Conservation (phyloP, 228 moss, liverwort and hornwort species). For the Sphagnum fallax region DNA sequence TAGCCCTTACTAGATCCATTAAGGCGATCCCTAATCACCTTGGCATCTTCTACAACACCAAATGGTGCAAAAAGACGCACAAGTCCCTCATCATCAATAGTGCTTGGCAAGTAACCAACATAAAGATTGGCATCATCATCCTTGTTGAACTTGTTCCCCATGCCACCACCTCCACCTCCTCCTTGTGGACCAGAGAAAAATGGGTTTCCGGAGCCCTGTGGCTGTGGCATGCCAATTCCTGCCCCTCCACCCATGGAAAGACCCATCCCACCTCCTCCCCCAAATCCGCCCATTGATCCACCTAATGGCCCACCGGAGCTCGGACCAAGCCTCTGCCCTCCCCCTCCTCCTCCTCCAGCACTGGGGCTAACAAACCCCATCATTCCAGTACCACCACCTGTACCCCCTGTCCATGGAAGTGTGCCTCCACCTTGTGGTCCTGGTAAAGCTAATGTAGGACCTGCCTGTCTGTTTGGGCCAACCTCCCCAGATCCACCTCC, state of each 20-base stretch:
- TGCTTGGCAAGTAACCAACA: slow-evolving; percentile 90
- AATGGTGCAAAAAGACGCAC: slow-evolving; percentile 80
- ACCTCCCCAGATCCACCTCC: slow-evolving; percentile 62
- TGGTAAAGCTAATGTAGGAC: slow-evolving; percentile 70
- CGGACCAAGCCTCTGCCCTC: slow-evolving; percentile 44
- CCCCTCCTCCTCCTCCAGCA: slow-evolving; percentile 40
- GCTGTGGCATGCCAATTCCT: slow-evolving; percentile 13
- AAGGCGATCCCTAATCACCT: slow-evolving; percentile 86
- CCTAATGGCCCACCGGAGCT: slow-evolving; percentile 36
- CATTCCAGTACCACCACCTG: slow-evolving; percentile 37
- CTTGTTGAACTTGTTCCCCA: slow-evolving; percentile 63
- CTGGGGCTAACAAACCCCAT: slow-evolving; percentile 40
- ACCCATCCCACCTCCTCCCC: slow-evolving; percentile 60
- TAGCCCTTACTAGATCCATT: slow-evolving; percentile 95
- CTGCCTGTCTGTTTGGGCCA: slow-evolving; percentile 59
- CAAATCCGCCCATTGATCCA: slow-evolving; percentile 53
- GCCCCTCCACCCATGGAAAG: slow-evolving; percentile 44
- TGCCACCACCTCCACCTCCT: slow-evolving; percentile 14
- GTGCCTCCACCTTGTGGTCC: slow-evolving; percentile 65
- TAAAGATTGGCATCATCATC: slow-evolving; percentile 97
- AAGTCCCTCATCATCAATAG: slow-evolving; percentile 92
- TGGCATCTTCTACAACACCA: slow-evolving; percentile 89
- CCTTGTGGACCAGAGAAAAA: slow-evolving; percentile 53
- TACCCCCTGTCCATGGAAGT: slow-evolving; percentile 75
- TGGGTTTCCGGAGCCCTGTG: slow-evolving; percentile 59